These are phyloP conservation scores for Domatiomyces globalis DNA, from an alignment of 2,329 filamentous ascomycete species.

Conservation along the genomic window DNA sequence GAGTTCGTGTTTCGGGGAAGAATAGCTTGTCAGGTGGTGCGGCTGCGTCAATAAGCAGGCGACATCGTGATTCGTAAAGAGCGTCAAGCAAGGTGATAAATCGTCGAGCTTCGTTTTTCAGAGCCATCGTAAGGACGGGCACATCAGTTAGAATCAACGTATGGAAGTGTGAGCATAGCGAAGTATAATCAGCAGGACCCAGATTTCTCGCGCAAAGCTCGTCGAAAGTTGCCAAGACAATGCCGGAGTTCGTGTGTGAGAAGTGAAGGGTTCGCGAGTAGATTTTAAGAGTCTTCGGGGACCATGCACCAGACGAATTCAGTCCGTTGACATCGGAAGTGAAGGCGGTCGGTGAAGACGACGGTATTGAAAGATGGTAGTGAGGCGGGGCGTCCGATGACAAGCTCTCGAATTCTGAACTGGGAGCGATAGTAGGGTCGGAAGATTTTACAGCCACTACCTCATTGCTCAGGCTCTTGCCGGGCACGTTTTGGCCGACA, in stretches of 20 bases:
- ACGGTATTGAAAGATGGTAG: slow-evolving; percentile 10
- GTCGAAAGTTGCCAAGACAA: slow-evolving; percentile 49
- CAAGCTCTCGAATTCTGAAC: neutral
- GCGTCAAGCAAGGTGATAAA: slow-evolving; percentile 72
- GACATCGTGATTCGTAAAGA: slow-evolving; percentile 67
- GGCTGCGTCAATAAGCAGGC: slow-evolving; percentile 54
- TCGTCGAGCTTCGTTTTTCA: slow-evolving; percentile 68
- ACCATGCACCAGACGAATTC: slow-evolving; percentile 12
- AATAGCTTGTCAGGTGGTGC: slow-evolving; percentile 60
- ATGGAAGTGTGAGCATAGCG: slow-evolving; percentile 64
- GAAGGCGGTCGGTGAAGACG: neutral
- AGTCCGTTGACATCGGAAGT: slow-evolving; percentile 6
- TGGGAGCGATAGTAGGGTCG: neutral
- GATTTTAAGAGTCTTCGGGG: slow-evolving; percentile 9
- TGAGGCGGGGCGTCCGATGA: slow-evolving; percentile 16
- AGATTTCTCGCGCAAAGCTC: slow-evolving; percentile 52
- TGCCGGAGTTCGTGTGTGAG: slow-evolving; percentile 27
- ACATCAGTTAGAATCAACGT: slow-evolving; percentile 61
- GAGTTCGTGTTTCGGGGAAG: slow-evolving; percentile 47
- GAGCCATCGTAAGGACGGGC: slow-evolving; percentile 50
- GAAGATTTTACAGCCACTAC: neutral
- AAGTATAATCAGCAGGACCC: slow-evolving; percentile 71
- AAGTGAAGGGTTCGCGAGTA: slow-evolving; percentile 33
- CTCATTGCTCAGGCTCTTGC: neutral
- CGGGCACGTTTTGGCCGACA: slow-evolving; percentile 1